These are phyloP conservation scores for Rhododendron griersonianum DNA, from an alignment of 148 eudicot species.

Conservation along the genomic window DNA sequence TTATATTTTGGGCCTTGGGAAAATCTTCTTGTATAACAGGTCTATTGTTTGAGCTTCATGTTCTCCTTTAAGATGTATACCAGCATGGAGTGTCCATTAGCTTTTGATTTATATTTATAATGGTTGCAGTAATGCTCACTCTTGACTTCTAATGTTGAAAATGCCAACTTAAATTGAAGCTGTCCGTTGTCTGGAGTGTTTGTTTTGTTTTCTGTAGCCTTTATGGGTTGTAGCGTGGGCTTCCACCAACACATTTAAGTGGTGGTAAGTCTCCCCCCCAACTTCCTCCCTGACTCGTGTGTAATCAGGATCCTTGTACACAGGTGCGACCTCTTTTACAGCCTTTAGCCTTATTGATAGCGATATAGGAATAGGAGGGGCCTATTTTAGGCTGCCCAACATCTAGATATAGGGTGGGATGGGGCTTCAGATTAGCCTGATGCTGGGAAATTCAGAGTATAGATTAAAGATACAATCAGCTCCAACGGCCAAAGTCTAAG, in stretches of 20 bases:
- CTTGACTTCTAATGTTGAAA: neutral
- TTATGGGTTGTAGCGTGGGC: neutral
- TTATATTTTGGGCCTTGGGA: neutral
- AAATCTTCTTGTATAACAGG: neutral
- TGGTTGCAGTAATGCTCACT: neutral
- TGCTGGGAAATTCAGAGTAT: neutral
- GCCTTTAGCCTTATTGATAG: neutral
- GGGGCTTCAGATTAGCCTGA: neutral
- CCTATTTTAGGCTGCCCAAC: neutral
- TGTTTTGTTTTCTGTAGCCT: neutral
- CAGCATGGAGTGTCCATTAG: neutral
- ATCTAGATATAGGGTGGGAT: neutral
- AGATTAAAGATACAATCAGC: neutral
- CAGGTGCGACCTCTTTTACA: neutral
- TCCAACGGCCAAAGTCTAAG: neutral
- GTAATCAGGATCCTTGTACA: neutral
- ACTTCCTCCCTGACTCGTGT: neutral
- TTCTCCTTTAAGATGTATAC: neutral
- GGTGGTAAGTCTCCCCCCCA: neutral
- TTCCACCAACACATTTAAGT: neutral
- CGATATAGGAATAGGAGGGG: neutral
- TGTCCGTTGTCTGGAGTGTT: neutral
- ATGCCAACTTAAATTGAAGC: neutral
- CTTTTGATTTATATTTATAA: neutral
- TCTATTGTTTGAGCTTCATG: neutral